Percentiles rank a stretch among this genome's conserved stretches.
phyloP scores from a whole-genome alignment of 768 basidiomycete species.

The Lepiota brunneoincarnata region DNA sequence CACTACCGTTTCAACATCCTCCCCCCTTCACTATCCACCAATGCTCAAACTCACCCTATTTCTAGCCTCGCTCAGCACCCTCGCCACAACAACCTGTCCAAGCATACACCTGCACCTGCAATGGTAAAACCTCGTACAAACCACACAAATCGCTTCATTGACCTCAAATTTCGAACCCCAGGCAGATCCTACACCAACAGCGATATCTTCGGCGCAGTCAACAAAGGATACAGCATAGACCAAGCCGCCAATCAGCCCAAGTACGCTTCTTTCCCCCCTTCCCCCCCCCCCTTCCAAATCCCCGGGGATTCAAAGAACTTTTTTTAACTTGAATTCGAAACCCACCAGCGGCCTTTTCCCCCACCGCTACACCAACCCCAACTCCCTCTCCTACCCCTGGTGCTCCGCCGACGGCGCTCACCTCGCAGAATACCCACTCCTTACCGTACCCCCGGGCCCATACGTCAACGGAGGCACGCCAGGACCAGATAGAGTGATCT shows the following conservation, averaged over 20 bases:
- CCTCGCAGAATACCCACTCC: conserved; percentile 1
- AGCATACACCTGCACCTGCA: background rate
- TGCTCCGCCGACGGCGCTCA: background rate
- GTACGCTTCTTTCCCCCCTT: background rate
- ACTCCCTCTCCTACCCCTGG: background rate
- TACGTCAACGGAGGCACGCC: background rate
- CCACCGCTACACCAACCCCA: background rate
- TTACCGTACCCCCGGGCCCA: conserved; percentile 1
- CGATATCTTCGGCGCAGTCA: conserved; percentile 2
- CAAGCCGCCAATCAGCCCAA: conserved; percentile 2
- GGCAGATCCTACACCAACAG: conserved; percentile 2
- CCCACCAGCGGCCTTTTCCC: background rate
- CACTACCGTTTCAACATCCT: too few species aligned
- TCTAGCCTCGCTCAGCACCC: too few species aligned
- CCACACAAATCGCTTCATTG: too few species aligned
- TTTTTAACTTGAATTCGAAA: background rate
- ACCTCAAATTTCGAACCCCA: background rate
- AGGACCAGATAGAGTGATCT: background rate
- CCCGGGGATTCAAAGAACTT: background rate
- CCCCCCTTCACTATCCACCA: too few species aligned
- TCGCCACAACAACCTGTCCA: too few species aligned
- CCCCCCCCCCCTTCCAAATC: too few species aligned
- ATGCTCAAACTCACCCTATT: too few species aligned
- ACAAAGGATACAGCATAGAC: conserved; percentile 2
- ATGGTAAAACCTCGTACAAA: background rate